Evolutionary conservation across 192 early-diverging fungal species (phyloP).

Genomic region (Rhizoclosmatium sp.): DNA sequence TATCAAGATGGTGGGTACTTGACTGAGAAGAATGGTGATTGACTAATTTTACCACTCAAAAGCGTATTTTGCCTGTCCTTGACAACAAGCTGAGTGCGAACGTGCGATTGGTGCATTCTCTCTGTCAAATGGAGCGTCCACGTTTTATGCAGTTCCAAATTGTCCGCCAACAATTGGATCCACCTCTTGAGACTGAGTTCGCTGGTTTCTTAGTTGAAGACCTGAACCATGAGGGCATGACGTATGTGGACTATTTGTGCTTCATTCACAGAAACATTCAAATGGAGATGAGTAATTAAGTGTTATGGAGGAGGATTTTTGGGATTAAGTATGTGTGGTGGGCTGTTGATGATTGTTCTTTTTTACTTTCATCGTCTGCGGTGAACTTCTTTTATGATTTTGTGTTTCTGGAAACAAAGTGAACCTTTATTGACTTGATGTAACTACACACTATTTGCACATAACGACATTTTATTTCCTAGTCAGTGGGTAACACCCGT

Average conservation of each 20-base stretch:
- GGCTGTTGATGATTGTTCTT: background rate
- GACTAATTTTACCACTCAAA: background rate
- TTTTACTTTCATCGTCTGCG: background rate
- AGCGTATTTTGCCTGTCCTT: slow-evolving; percentile 73
- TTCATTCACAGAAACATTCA: slow-evolving; percentile 72
- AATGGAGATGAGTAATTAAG: slow-evolving; percentile 6
- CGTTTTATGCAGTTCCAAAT: slow-evolving; percentile 75
- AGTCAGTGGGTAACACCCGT: no score
- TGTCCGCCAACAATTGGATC: slow-evolving; percentile 86
- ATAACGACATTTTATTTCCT: no score
- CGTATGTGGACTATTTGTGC: slow-evolving; percentile 93
- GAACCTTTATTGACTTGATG: no score
- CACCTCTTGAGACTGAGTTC: slow-evolving; percentile 79
- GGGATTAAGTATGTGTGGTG: no score
- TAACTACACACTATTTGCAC: no score
- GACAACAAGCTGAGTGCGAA: slow-evolving; percentile 68
- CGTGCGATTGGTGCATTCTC: slow-evolving; percentile 68
- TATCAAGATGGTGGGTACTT: slow-evolving; percentile 61
- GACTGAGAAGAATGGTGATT: background rate
- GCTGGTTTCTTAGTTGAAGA: slow-evolving; percentile 84
- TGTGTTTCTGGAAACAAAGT: background rate
- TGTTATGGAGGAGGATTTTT: background rate
- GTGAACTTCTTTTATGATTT: background rate
- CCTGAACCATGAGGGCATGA: slow-evolving; percentile 84
- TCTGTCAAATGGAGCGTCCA: slow-evolving; percentile 70